Percentiles rank a stretch among this genome's conserved stretches.
phyloP scores from a whole-genome alignment of 2,329 filamentous ascomycete genomes.

The Orbilia oligospora region DNA sequence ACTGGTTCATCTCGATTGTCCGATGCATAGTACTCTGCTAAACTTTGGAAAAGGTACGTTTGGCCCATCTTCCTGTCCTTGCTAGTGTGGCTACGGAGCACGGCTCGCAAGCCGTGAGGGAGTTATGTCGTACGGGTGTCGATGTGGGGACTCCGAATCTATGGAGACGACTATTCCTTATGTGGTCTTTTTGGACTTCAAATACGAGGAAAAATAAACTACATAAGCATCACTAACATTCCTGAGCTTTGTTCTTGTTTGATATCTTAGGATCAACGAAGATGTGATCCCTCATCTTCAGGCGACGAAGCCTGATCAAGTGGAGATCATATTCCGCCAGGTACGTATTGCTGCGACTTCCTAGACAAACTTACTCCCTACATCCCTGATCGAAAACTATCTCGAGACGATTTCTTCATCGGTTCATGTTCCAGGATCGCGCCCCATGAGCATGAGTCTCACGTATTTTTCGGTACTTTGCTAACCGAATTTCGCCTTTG shows the following conservation, averaged over 20 bases:
- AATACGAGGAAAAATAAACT: conserved; percentile 13
- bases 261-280: conserved; percentile 54
- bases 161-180: conserved; percentile 25
- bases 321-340: conserved; percentile 61
- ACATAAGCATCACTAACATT: conserved; percentile 33
- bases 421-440: conserved; percentile 39
- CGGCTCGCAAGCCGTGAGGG: conserved; percentile 15
- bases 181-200: conserved; percentile 22
- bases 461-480: conserved; percentile 15
- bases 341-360: conserved; percentile 36
- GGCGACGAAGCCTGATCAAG: conserved; percentile 49
- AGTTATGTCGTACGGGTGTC: conserved; percentile 5
- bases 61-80: neutral
- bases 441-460: conserved; percentile 34
- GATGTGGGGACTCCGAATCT: conserved; percentile 6
- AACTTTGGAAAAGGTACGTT: conserved; percentile 59
- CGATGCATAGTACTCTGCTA: conserved; percentile 55
- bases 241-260: conserved; percentile 35
- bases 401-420: conserved; percentile 42
- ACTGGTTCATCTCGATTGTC: conserved; percentile 18
- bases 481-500: conserved; percentile 37
- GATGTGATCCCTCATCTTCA: conserved; percentile 60
- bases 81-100: conserved; percentile 18
- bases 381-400: conserved; percentile 42
- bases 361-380: conserved; percentile 26